These are phyloP conservation scores for Colletotrichum eremochloae DNA, from an alignment of 2,329 filamentous ascomycete species.

Conservation along the genomic window DNA sequence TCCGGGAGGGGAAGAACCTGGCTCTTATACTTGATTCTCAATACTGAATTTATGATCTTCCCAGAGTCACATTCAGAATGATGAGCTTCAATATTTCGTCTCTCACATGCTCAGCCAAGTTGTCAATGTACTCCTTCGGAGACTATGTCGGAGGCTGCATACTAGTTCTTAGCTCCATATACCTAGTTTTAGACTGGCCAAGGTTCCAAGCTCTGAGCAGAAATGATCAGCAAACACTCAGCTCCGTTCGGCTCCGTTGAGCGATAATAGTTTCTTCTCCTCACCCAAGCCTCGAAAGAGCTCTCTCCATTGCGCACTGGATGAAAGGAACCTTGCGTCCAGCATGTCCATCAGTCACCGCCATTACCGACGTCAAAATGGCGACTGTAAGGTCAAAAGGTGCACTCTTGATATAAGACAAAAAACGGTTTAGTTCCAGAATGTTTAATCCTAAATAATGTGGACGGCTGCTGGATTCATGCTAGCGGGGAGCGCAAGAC, in stretches of 20 bases:
- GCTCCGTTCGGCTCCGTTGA: too few relatives aligned
- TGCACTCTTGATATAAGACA: neutral
- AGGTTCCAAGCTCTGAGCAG: neutral
- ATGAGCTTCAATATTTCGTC: fast-evolving
- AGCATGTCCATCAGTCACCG: neutral
- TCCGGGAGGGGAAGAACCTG: too few relatives aligned
- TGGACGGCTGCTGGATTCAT: neutral
- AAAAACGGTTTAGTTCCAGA: neutral
- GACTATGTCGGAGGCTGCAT: neutral
- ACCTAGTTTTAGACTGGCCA: neutral
- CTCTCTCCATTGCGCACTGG: neutral
- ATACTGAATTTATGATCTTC: too few relatives aligned
- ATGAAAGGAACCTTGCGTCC: neutral
- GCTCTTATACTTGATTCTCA: too few relatives aligned
- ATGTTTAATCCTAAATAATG: slow-evolving; percentile 1
- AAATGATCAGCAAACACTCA: slow-evolving; percentile 5
- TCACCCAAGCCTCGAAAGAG: too few relatives aligned
- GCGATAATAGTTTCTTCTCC: neutral
- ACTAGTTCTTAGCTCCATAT: neutral
- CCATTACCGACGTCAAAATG: too few relatives aligned
- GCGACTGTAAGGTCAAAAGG: neutral
- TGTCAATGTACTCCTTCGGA: neutral
- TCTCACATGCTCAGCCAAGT: too few relatives aligned
- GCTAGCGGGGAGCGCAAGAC: neutral
- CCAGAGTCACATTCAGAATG: fast-evolving